Percentiles rank a stretch among this genome's conserved stretches.
These are phyloP conservation scores for Starmerella riodocensis DNA, from an alignment of 805 yeast genomes.

Conservation along the genomic window DNA sequence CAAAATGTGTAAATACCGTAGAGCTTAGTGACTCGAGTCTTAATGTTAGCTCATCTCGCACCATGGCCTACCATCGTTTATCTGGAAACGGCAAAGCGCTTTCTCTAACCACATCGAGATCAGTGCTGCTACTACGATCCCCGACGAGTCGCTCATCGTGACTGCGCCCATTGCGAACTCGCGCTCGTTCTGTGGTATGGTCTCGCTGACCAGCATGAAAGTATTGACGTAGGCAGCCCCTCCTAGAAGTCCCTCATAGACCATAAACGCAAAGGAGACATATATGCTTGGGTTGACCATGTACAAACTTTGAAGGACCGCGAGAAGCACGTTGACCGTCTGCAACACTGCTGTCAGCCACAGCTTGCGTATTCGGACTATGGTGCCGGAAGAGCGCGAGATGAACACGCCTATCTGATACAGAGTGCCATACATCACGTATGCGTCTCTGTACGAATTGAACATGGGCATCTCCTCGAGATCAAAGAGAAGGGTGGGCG, in stretches of 20 bases:
- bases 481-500: conserved; percentile 78
- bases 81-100: conserved; percentile 56
- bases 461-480: conserved; percentile 54
- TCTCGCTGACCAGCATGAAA: conserved; percentile 60
- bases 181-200: conserved; percentile 37
- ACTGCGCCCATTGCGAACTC: conserved; percentile 77
- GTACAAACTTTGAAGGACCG: conserved; percentile 51
- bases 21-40: no score
- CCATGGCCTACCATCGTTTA: conserved; percentile 63
- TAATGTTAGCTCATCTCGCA: conserved; percentile 31
- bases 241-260: conserved; percentile 81
- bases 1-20: no score
- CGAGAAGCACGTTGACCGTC: conserved; percentile 42
- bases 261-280: conserved; percentile 45
- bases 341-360: conserved; percentile 58
- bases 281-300: conserved; percentile 48
- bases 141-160: conserved; percentile 72
- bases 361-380: conserved; percentile 45
- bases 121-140: conserved; percentile 69
- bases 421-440: conserved; percentile 78
- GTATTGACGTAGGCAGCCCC: conserved; percentile 87
- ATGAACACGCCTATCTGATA: conserved; percentile 89
- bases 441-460: conserved; percentile 60
- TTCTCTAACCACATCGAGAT: conserved; percentile 66
- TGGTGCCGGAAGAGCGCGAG: conserved; percentile 69